phyloP scores from a whole-genome alignment of 257 asterid species.

The Solanum pennellii region DNA sequence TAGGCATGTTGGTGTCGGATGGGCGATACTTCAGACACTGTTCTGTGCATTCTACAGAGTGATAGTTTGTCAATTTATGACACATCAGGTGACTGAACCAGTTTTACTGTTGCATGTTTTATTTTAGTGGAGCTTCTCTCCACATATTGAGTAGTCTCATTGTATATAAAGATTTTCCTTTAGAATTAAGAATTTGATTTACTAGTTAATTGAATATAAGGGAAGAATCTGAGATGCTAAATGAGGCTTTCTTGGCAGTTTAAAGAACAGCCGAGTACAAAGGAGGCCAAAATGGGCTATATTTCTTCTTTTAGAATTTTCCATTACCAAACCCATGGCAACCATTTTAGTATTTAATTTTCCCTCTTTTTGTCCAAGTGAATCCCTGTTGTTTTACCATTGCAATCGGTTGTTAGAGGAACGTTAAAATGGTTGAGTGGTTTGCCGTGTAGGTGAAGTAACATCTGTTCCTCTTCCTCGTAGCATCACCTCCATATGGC shows the following conservation, averaged over 20 bases:
- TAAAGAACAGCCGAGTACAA: neutral
- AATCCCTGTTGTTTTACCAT: neutral
- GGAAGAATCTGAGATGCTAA: neutral
- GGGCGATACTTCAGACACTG: conserved; percentile 63
- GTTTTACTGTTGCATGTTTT: neutral
- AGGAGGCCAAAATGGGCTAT: neutral
- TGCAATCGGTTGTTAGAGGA: neutral
- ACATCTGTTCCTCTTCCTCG: conserved; percentile 69
- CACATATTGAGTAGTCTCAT: neutral
- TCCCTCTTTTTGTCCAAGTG: neutral
- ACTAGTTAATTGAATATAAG: neutral
- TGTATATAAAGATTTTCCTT: neutral
- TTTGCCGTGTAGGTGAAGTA: conserved; percentile 62
- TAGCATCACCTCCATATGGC: conserved; percentile 69
- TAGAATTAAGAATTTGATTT: neutral
- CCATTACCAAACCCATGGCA: neutral
- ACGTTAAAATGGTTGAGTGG: conserved; percentile 6
- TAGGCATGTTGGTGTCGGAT: conserved; percentile 93
- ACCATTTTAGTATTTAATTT: neutral
- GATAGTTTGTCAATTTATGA: conserved; percentile 60
- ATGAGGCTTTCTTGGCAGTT: neutral
- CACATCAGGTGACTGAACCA: conserved; percentile 43
- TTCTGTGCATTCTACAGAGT: conserved; percentile 72
- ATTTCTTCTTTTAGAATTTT: neutral
- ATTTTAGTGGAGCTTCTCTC: neutral